Base-by-base conservation (phyloP, 176 grass and related monocot genomes). In the Urochloa ruziziensis region DNA sequence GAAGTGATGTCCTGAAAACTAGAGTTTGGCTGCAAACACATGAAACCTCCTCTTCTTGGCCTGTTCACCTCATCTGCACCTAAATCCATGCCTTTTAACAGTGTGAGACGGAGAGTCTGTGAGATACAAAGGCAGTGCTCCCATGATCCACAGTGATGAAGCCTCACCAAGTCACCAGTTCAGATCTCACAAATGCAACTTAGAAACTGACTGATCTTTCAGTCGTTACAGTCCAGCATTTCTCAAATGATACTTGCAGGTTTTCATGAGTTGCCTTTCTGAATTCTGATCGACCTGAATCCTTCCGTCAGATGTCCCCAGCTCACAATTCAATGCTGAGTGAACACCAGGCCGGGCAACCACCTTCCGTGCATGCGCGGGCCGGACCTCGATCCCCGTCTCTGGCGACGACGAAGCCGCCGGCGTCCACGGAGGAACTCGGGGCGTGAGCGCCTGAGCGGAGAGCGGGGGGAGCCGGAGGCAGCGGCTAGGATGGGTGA, bases 171-270 rank as follows among this genome's bases (percentile, higher is more conserved):
- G 39, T 46, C 34, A 79, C 83, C 73, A 79, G 43, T 83, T 83
- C 2, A 79, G 74, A 88, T 63, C 54, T 78, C 70, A n/a, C 37
- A 77, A 14, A 39, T 18, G 47, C 4, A 24, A 72, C 36, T 51
- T 1, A 3, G n/a, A 83, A 75, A 75, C 69, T 69, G 34, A 60
- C 62, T 52, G 43, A 35, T 57, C 56, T 65, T 52, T 35, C 57
- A 79, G 79, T 73, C 67, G 79, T 84, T 40, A 43, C 4, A 65
- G 27, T 6, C 16, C 57, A 73, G 44, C 29, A 32, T 79, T 84
- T 89, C 57, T 74, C 35, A 47, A 36, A 78, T 60, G 56, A 1
- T 17, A 21, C 47, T 72, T n/a, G 28, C 74, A 66, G 66, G 19
- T 36, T 36, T 66, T 56, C 30, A 21, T 67, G 62, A 33, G 30